Evolutionary conservation across 352 stramenopile genomes (phyloP).

Genomic region (Globisporangium radiosum): DNA sequence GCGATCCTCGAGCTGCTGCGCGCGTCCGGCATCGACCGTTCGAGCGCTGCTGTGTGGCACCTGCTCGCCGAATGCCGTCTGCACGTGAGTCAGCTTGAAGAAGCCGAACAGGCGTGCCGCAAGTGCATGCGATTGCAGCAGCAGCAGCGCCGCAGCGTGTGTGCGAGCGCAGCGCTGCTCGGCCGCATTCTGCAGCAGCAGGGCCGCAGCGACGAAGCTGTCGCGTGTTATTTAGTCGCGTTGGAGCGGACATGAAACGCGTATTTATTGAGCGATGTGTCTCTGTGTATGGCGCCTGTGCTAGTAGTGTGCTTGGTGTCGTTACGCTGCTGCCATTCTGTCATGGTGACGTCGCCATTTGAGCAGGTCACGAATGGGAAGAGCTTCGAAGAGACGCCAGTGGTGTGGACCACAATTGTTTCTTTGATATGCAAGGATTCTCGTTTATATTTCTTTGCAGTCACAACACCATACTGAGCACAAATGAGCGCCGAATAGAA

Average conservation of each 20-base stretch:
- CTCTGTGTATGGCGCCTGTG: too few relatives aligned
- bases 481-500: too few relatives aligned
- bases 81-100: conserved; percentile 33
- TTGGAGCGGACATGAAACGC: conserved; percentile 27
- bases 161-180: conserved; percentile 30
- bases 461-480: too few relatives aligned
- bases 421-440: too few relatives aligned
- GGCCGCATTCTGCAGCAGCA: conserved; percentile 45
- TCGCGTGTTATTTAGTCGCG: conserved; percentile 60
- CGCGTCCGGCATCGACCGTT: conserved; percentile 35
- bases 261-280: conserved; percentile 11
- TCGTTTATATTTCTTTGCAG: too few relatives aligned
- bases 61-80: conserved; percentile 51
- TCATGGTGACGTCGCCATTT: not conserved
- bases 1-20: conserved; percentile 53
- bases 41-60: conserved; percentile 44
- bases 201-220: conserved; percentile 40
- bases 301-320: too few relatives aligned
- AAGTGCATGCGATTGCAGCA: conserved; percentile 35
- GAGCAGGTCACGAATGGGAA: too few relatives aligned
- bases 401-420: too few relatives aligned
- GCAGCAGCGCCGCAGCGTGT: conserved; percentile 15
- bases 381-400: too few relatives aligned
- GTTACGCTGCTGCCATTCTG: not conserved
- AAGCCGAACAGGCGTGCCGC: conserved; percentile 48